These are phyloP conservation scores for Persicaria maculosa DNA, from an alignment of 148 eudicot genomes.

Conservation along the genomic window DNA sequence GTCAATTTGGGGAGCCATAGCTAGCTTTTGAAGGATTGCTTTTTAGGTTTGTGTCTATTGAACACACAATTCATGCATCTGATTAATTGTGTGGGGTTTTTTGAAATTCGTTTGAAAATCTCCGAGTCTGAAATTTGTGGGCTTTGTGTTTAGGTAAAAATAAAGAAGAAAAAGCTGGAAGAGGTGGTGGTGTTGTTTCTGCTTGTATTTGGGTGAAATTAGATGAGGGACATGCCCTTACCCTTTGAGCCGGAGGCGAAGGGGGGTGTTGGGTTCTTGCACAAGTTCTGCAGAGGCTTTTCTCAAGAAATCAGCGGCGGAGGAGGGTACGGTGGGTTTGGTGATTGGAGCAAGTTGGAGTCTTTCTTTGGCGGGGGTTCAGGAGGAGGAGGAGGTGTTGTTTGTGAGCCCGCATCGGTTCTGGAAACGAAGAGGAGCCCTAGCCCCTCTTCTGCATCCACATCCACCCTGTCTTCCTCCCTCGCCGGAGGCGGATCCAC, in stretches of 20 bases:
- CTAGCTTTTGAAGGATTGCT: background rate
- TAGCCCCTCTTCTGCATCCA: slow-evolving; percentile 49
- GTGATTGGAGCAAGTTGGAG: slow-evolving; percentile 1
- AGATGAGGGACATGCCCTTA: slow-evolving; percentile 40
- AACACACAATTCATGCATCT: slow-evolving; percentile 1
- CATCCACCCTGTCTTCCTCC: slow-evolving; percentile 60
- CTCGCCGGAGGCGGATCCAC: slow-evolving; percentile 24
- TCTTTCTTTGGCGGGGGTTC: background rate
- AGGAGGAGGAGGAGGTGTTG: slow-evolving; percentile 5
- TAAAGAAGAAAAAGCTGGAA: too few relatives aligned
- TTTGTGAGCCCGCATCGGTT: slow-evolving; percentile 61
- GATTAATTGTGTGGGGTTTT: background rate
- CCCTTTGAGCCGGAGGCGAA: slow-evolving; percentile 29
- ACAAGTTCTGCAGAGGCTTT: slow-evolving; percentile 2
- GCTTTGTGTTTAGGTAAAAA: background rate
- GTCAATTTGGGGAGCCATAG: background rate
- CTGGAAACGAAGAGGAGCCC: slow-evolving; percentile 64
- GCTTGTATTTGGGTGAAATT: slow-evolving; percentile 11
- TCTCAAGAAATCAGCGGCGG: slow-evolving; percentile 7
- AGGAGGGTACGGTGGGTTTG: background rate
- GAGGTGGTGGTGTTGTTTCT: too few relatives aligned
- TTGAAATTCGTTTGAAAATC: background rate
- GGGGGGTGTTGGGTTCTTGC: slow-evolving; percentile 18
- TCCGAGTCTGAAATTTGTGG: background rate
- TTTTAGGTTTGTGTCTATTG: background rate